A percentile compares a stretch with the other conserved stretches of the same genome.
Conservation (phyloP, 805 yeast species). For the Candida silvicultrix region DNA sequence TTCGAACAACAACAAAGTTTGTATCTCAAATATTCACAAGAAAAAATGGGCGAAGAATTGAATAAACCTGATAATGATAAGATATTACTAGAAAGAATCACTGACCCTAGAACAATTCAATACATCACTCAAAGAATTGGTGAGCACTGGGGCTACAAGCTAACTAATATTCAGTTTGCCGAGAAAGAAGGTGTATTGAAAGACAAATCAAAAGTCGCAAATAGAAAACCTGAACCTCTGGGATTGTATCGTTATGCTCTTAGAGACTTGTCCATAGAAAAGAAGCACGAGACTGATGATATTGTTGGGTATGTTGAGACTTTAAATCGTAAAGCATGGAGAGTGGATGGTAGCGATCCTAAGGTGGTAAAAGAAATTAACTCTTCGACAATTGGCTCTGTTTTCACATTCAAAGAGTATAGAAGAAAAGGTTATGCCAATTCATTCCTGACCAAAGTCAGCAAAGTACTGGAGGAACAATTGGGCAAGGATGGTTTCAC, state of each 20-base stretch:
- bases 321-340: conserved; percentile 30
- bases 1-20: too few species aligned
- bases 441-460: conserved; percentile 35
- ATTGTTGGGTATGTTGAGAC: conserved; percentile 38
- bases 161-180: conserved; percentile 22
- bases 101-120: not conserved
- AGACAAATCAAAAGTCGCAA: not conserved
- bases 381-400: conserved; percentile 50
- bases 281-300: conserved; percentile 20
- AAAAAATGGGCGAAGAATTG: too few species aligned
- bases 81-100: not conserved
- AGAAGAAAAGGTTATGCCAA: conserved; percentile 54
- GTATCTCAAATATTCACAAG: too few species aligned
- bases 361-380: conserved; percentile 24
- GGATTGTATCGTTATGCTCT: conserved; percentile 32
- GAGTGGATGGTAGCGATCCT: conserved; percentile 14
- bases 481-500: conserved; percentile 27
- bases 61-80: too few species aligned
- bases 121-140: conserved; percentile 3
- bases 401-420: conserved; percentile 40
- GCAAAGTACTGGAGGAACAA: conserved; percentile 27
- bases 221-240: conserved; percentile 1
- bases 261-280: conserved; percentile 20
- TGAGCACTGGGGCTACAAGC: conserved; percentile 23
- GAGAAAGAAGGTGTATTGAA: conserved; percentile 18